Conservation (phyloP, 805 yeast species). For the Wickerhamomyces xylosicus region DNA sequence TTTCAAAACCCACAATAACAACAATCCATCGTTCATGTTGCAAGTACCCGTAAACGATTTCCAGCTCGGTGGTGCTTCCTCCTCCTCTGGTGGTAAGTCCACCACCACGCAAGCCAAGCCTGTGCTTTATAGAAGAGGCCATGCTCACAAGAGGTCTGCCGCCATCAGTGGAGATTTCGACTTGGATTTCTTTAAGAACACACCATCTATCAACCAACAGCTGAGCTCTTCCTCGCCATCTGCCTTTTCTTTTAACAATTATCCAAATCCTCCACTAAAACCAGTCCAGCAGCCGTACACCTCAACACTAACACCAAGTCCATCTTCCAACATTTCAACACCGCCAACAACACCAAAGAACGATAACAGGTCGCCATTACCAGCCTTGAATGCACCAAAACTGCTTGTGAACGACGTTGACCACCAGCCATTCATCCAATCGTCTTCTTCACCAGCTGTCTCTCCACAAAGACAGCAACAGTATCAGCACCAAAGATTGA, state of each 20-base stretch:
- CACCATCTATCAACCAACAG: slow-evolving; percentile 12
- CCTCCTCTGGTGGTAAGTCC: neutral
- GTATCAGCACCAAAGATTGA: slow-evolving; percentile 23
- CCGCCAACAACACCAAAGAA: slow-evolving; percentile 1
- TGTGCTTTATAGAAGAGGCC: slow-evolving; percentile 34
- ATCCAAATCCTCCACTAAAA: slow-evolving; percentile 3
- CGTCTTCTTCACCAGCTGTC: slow-evolving; percentile 13
- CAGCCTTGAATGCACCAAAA: neutral
- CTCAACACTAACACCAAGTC: neutral
- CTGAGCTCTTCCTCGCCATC: slow-evolving; percentile 6
- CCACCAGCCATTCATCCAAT: slow-evolving; percentile 1
- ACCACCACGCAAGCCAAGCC: neutral
- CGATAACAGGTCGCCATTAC: neutral
- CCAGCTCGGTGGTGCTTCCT: neutral
- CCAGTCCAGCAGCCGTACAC: neutral
- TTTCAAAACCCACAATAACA: neutral
- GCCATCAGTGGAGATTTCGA: slow-evolving; percentile 87
- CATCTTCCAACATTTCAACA: neutral
- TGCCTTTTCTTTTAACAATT: slow-evolving; percentile 5
- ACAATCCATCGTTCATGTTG: too few species aligned
- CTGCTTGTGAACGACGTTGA: neutral
- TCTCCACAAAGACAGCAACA: slow-evolving; percentile 1
- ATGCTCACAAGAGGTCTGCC: slow-evolving; percentile 77
- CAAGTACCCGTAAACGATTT: neutral
- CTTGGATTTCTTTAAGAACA: slow-evolving; percentile 14